A percentile compares a stretch with the other conserved stretches of the same genome.
phyloP scores from a whole-genome alignment of 495 filamentous ascomycete species.

The Diplogelasinospora grovesii region DNA sequence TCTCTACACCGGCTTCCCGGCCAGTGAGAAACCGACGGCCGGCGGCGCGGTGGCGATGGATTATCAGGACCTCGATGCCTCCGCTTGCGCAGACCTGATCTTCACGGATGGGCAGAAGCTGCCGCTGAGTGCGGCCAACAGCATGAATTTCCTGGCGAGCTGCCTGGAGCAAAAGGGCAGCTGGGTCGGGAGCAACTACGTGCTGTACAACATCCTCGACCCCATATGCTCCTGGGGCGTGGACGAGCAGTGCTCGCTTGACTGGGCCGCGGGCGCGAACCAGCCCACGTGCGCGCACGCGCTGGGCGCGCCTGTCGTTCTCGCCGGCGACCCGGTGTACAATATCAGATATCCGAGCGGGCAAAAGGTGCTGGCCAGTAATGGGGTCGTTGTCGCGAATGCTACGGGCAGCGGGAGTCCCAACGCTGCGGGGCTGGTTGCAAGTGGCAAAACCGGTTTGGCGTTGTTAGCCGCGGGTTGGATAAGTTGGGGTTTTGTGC shows the following conservation, averaged over 20 bases:
- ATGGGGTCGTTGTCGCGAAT: no score
- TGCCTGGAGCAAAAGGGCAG: conserved; percentile 33
- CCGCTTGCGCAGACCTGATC: conserved; percentile 32
- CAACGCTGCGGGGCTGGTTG: no score
- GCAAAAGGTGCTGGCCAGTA: conserved; percentile 28
- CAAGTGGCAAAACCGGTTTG: no score
- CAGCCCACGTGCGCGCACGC: conserved; percentile 33
- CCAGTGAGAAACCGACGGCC: conserved; percentile 34
- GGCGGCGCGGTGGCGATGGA: conserved; percentile 40
- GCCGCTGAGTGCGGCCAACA: conserved; percentile 43
- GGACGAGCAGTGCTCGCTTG: conserved; percentile 38
- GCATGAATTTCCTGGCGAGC: conserved; percentile 42
- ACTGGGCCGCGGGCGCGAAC: conserved; percentile 42
- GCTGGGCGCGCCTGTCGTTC: conserved; percentile 27
- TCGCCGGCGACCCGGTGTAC: conserved; percentile 37
- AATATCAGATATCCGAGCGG: conserved; percentile 42
- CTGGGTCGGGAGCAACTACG: conserved; percentile 38
- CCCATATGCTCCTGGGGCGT: conserved; percentile 37
- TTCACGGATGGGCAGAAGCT: conserved; percentile 36
- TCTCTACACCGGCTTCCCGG: conserved; percentile 37
- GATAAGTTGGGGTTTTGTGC: no score
- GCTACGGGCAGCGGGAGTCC: no score
- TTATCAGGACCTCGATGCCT: conserved; percentile 29
- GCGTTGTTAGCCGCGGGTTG: no score
- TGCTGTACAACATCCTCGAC: conserved; percentile 41